Evolutionary conservation across 148 eudicot species (phyloP).

Genomic region (Heliamphora exappendiculata): DNA sequence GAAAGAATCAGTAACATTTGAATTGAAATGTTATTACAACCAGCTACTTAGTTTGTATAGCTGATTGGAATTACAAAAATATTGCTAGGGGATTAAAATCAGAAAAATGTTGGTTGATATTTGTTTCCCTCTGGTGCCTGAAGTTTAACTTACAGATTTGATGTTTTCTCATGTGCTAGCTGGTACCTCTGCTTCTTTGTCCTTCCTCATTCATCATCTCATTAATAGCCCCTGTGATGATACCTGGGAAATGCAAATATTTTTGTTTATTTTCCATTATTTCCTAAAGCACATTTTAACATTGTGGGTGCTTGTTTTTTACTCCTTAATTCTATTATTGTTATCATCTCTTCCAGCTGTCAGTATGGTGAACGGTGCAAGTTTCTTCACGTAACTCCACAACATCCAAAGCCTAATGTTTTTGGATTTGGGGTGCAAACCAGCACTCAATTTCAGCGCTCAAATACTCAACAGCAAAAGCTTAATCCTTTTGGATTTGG

Average conservation of each 20-base stretch:
- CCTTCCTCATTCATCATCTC: neutral
- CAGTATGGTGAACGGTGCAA: conserved; percentile 74
- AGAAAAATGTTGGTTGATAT: neutral
- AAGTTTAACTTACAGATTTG: neutral
- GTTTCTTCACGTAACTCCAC: conserved; percentile 53
- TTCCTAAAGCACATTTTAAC: neutral
- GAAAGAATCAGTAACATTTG: neutral
- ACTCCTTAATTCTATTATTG: neutral
- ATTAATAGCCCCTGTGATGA: neutral
- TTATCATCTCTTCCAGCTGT: conserved; percentile 48
- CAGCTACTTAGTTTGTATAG: no score
- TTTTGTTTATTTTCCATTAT: neutral
- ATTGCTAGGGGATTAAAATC: neutral
- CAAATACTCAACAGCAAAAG: conserved; percentile 49
- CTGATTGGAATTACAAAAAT: no score
- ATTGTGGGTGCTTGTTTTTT: neutral
- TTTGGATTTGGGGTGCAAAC: conserved; percentile 71
- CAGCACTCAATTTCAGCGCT: conserved; percentile 37
- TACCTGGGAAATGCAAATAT: neutral
- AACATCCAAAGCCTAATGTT: conserved; percentile 45
- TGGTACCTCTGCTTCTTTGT: neutral
- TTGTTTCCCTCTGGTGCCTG: neutral
- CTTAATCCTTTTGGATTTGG: conserved; percentile 91
- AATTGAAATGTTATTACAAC: no score
- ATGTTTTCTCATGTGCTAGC: neutral